These are phyloP conservation scores for Calonectria hawksworthii DNA, from an alignment of 2,329 filamentous ascomycete genomes.

Conservation along the genomic window DNA sequence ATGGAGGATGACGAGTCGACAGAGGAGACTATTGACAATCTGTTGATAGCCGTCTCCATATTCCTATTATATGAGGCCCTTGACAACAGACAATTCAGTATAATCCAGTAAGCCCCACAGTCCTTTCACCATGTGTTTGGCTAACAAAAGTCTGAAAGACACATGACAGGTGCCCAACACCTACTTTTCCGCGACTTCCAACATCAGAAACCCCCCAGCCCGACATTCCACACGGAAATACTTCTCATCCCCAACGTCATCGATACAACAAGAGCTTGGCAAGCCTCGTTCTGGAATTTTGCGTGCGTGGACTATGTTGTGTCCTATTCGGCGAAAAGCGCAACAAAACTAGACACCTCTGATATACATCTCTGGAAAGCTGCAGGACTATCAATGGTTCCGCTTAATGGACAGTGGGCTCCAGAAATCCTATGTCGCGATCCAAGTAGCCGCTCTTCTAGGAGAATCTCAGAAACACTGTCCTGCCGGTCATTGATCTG, in stretches of 20 bases:
- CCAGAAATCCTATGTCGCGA: not conserved
- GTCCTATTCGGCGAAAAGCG: not conserved
- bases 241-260: not conserved
- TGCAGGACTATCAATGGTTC: not conserved
- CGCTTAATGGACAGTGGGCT: not conserved
- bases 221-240: not conserved
- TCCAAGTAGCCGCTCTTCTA: not conserved
- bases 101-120: not conserved
- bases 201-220: not conserved
- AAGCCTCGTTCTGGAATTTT: constrained; percentile 16
- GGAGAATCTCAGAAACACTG: not conserved
- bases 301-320: constrained; percentile 8
- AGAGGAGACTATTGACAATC: constrained; percentile 4
- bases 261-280: constrained; percentile 16
- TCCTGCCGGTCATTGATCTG: constrained; percentile 7
- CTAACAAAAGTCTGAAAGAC: not conserved
- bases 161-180: constrained; percentile 9
- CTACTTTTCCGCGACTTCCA: not conserved
- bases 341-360: not conserved
- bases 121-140: not conserved
- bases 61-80: constrained; percentile 4
- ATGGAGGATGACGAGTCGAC: not conserved
- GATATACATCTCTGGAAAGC: constrained; percentile 9
- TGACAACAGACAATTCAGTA: constrained; percentile 7
- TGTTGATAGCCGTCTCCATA: constrained; percentile 4